These are phyloP conservation scores for Leucosporidium scottii DNA, from an alignment of 768 basidiomycete species.

Conservation along the genomic window DNA sequence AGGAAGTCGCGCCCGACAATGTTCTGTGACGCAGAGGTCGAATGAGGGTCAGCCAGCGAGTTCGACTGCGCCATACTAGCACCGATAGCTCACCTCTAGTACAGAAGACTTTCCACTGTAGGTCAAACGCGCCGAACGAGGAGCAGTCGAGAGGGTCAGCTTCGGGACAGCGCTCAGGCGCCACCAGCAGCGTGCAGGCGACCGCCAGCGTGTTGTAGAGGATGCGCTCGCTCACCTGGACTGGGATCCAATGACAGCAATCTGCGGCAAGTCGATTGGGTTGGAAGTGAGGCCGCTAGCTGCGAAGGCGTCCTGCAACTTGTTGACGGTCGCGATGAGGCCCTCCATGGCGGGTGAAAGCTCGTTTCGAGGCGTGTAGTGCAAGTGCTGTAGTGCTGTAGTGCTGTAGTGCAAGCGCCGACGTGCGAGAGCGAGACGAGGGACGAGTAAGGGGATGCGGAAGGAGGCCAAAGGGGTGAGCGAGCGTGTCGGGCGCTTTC, in stretches of 20 bases:
- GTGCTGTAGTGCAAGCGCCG: no score
- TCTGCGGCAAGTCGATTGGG: slow-evolving; percentile 47
- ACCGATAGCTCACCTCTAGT: slow-evolving; percentile 41
- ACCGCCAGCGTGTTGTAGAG: no score
- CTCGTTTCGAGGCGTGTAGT: no score
- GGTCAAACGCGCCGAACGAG: no score
- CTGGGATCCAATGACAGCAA: slow-evolving; percentile 47
- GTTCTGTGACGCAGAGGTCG: slow-evolving; percentile 52
- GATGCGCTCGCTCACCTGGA: slow-evolving; percentile 27
- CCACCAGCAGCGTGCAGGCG: no score
- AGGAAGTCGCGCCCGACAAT: slow-evolving; percentile 97
- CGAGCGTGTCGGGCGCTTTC: no score
- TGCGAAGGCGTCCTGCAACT: slow-evolving; percentile 45
- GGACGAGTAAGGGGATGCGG: no score
- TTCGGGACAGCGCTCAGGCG: background rate
- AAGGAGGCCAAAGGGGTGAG: no score
- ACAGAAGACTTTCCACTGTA: slow-evolving; percentile 46
- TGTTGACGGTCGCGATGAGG: slow-evolving; percentile 23
- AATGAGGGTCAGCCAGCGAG: background rate
- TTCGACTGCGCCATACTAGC: no score
- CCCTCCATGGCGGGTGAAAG: no score
- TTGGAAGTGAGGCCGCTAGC: slow-evolving; percentile 42
- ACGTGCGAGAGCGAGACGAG: no score
- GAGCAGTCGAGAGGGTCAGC: background rate
- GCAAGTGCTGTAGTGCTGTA: no score